Conservation (phyloP, 202 grass and related monocot species). For the Schoenoplectus triqueter region DNA sequence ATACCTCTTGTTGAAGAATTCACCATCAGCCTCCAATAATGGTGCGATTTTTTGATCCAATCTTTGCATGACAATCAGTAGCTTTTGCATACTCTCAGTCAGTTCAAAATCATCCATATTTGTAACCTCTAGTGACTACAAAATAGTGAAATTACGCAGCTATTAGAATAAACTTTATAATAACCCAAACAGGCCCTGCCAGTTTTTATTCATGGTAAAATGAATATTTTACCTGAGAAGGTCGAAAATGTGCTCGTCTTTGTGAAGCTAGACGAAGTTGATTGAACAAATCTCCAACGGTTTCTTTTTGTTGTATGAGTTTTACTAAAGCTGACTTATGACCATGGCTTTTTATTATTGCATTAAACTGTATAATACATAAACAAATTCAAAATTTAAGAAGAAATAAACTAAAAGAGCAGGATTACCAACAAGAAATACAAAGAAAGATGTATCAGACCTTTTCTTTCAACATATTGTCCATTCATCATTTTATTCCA, state of each 20-base stretch:
- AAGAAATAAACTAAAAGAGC: conserved; percentile 3
- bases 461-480: neutral
- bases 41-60: conserved; percentile 88
- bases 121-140: conserved; percentile 80
- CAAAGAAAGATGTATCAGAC: neutral
- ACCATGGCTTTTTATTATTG: conserved; percentile 65
- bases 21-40: conserved; percentile 87
- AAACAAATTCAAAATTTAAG: neutral
- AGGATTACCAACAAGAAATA: neutral
- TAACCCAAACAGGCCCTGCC: neutral
- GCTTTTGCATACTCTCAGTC: conserved; percentile 90
- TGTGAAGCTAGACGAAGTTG: conserved; percentile 84
- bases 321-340: conserved; percentile 72
- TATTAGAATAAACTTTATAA: conserved; percentile 2
- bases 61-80: conserved; percentile 94
- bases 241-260: conserved; percentile 73
- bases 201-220: neutral
- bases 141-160: conserved; percentile 23
- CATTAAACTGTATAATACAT: conserved; percentile 69
- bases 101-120: conserved; percentile 90
- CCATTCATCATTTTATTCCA: neutral
- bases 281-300: conserved; percentile 93
- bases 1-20: conserved; percentile 96
- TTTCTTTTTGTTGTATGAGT: conserved; percentile 94
- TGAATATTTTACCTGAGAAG: conserved; percentile 66